Base-by-base conservation (phyloP, 768 basidiomycete species). In the Saitozyma podzolica region DNA sequence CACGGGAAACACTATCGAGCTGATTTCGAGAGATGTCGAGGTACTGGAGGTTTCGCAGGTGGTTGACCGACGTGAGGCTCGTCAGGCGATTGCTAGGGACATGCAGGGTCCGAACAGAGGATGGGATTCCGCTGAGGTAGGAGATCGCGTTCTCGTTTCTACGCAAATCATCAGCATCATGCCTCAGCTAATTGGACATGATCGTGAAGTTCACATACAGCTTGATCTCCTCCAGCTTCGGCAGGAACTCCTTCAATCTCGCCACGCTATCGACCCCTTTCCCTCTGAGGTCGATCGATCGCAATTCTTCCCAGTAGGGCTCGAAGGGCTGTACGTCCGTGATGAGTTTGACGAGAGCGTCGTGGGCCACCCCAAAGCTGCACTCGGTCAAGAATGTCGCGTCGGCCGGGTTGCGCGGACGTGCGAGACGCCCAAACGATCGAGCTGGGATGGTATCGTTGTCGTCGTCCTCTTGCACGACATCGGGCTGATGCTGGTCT, bases 251-350 rank as follows among this genome's bases (percentile, higher is more conserved):
- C 66, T 95, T 93, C 65, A 90, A 74, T 59, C 91, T 81, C 45
- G 89, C 89, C 37, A 91, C 86, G 76, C 90, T 92, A 68, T 92
- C 91, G 54, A 90, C 80, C 54, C 85, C 85, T 77, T 87, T 88
- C 41, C 82, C 80, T 37, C 86, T 86, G 59, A 99, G 81, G 75
- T 97, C 88, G 68, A 99, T 87, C 29, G 81, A 79, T 59, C 72
- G 82, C 62, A 99, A 80, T 47, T 85, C 83, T 70, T 97, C 94
- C 96, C 96, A 99, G 75, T 91, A 84, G 20, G 94, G 92, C 74
- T 93, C 91, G 79, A 90, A 96, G 17, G 94, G 92, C 74, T 93
- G 89, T 11, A 93, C 86, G 72, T 97, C 93, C 49, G 94, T 97
- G 74, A 99, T 91, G 70, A 91, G 87, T 77, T 90, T 86, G 1